Evolutionary conservation across 805 yeast species (phyloP).

Genomic region (Starmerella asiatica): DNA sequence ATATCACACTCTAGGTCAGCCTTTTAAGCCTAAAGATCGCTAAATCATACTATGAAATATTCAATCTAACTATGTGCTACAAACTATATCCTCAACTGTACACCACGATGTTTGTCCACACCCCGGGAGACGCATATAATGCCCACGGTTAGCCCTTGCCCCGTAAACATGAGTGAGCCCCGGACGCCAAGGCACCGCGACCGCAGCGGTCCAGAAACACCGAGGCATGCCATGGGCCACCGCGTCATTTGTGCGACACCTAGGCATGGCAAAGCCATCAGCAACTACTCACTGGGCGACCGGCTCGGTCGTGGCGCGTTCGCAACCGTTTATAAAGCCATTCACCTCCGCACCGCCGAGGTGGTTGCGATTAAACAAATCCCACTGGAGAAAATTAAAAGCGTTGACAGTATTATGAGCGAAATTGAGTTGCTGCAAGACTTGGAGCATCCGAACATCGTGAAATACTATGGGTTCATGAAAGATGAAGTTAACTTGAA

Average conservation of each 20-base stretch:
- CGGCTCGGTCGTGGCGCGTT: conserved; percentile 83
- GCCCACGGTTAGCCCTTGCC: neutral
- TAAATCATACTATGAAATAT: too few species aligned
- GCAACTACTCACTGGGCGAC: conserved; percentile 32
- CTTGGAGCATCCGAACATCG: conserved; percentile 52
- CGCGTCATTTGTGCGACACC: conserved; percentile 22
- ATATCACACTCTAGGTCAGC: too few species aligned
- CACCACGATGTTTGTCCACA: too few species aligned
- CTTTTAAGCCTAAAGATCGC: too few species aligned
- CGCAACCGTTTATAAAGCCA: conserved; percentile 71
- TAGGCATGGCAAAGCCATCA: conserved; percentile 17
- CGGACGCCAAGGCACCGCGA: conserved; percentile 6
- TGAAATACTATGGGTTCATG: conserved; percentile 55
- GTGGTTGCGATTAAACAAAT: conserved; percentile 73
- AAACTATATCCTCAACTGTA: too few species aligned
- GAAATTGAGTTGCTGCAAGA: conserved; percentile 56
- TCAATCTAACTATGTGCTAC: too few species aligned
- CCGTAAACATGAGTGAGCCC: conserved; percentile 5
- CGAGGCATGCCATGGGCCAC: conserved; percentile 19
- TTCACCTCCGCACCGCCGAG: conserved; percentile 49
- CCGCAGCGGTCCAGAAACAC: conserved; percentile 4
- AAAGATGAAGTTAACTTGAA: conserved; percentile 40
- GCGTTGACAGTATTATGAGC: conserved; percentile 38
- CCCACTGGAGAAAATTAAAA: conserved; percentile 32
- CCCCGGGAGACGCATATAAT: too few species aligned